Evolutionary conservation across 805 yeast species (phyloP).

Genomic region (Naumovozyma baii): DNA sequence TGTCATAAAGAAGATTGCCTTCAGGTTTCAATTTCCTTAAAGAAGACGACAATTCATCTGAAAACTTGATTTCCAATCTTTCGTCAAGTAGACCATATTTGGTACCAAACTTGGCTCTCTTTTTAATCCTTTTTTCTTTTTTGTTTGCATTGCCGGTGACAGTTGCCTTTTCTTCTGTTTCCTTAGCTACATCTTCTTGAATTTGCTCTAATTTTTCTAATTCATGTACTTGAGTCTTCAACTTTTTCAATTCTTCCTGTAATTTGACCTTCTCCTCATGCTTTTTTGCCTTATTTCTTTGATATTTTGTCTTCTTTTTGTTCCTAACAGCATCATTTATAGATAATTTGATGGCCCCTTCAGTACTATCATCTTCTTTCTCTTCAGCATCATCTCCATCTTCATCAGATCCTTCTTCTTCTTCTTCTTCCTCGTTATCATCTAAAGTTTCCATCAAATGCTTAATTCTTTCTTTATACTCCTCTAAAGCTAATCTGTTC

Average conservation of each 20-base stretch:
- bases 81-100: constrained; percentile 39
- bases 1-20: constrained; percentile 76
- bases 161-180: constrained; percentile 5
- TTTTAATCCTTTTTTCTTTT: constrained; percentile 21
- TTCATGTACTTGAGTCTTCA: constrained; percentile 54
- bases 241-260: constrained; percentile 44
- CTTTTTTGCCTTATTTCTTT: constrained; percentile 61
- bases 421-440: constrained; percentile 44
- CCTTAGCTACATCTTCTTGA: constrained; percentile 22
- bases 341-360: constrained; percentile 42
- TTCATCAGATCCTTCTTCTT: constrained; percentile 25
- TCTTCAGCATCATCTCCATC: constrained; percentile 33
- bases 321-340: constrained; percentile 58
- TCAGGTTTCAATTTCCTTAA: constrained; percentile 80
- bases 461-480: constrained; percentile 54
- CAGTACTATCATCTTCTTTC: constrained; percentile 27
- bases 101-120: constrained; percentile 36
- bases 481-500: constrained; percentile 49
- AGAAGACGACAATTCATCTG: constrained; percentile 82
- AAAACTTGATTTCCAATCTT: constrained; percentile 63
- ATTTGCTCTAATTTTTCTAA: constrained; percentile 39
- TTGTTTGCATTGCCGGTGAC: constrained; percentile 20
- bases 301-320: constrained; percentile 66
- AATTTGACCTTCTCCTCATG: constrained; percentile 51
- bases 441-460: constrained; percentile 53